Evolutionary conservation across 345 rosid genomes (phyloP).

Genomic region (Salix caprea): DNA sequence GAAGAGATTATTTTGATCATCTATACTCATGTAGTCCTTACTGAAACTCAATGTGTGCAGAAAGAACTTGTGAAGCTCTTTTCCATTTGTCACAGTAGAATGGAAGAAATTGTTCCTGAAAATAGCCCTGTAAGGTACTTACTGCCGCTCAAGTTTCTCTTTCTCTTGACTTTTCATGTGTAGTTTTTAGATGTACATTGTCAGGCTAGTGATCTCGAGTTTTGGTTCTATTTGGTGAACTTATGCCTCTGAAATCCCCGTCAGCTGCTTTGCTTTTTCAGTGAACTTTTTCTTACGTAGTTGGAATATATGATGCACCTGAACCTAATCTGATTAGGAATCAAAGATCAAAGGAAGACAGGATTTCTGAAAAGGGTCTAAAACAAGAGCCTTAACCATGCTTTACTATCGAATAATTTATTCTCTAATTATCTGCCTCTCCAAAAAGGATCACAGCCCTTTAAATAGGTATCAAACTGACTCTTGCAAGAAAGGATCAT

Average conservation of each 20-base stretch:
- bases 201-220: conserved; percentile 5
- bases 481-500: too few relatives aligned
- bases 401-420: not conserved
- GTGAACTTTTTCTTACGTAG: not conserved
- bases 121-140: conserved; percentile 54
- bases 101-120: conserved; percentile 65
- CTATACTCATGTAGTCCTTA: not conserved
- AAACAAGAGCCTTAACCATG: not conserved
- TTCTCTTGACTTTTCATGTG: conserved; percentile 8
- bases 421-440: not conserved
- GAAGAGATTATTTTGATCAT: not conserved
- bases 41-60: conserved; percentile 38
- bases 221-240: not conserved
- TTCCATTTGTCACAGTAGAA: conserved; percentile 68
- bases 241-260: not conserved
- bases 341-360: too few relatives aligned
- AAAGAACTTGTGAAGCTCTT: conserved; percentile 62
- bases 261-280: not conserved
- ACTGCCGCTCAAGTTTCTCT: conserved; percentile 2
- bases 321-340: too few relatives aligned
- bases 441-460: not conserved
- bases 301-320: too few relatives aligned
- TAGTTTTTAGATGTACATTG: not conserved
- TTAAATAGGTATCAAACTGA: too few relatives aligned
- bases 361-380: too few relatives aligned